Evolutionary conservation across 2,329 filamentous ascomycete genomes (phyloP).

Genomic region (Scedosporium dehoogii): DNA sequence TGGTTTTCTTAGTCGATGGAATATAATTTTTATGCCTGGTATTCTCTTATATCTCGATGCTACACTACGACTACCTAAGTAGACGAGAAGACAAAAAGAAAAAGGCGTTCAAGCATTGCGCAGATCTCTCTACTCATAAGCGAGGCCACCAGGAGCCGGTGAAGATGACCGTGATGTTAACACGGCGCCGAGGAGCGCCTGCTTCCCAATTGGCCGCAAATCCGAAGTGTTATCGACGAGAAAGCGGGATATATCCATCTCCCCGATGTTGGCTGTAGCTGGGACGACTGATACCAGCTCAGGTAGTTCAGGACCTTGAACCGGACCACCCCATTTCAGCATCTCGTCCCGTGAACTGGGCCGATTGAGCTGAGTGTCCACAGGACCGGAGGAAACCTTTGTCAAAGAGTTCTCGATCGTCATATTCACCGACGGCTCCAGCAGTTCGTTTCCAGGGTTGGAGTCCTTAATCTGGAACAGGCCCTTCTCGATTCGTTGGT

Average conservation of each 20-base stretch:
- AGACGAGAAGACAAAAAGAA: too few species aligned
- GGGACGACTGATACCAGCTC: slow-evolving; percentile 13
- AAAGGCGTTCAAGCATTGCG: not conserved
- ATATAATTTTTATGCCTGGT: too few species aligned
- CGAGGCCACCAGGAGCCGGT: not conserved
- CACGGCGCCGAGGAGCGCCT: not conserved
- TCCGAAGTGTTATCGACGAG: slow-evolving; percentile 42
- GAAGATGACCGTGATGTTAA: slow-evolving; percentile 2
- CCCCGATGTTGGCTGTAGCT: slow-evolving; percentile 25
- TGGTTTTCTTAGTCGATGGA: too few species aligned
- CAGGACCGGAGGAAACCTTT: slow-evolving; percentile 20
- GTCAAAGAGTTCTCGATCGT: slow-evolving; percentile 36
- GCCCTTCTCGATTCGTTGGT: slow-evolving; percentile 46
- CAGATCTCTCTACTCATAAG: not conserved
- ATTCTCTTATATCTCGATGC: too few species aligned
- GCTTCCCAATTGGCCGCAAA: slow-evolving; percentile 4
- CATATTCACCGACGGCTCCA: slow-evolving; percentile 43
- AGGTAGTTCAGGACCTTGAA: slow-evolving; percentile 21
- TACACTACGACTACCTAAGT: too few species aligned
- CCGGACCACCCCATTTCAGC: slow-evolving; percentile 26
- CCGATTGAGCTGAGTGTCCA: slow-evolving; percentile 29
- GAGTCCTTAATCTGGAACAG: slow-evolving; percentile 34
- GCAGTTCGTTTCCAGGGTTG: slow-evolving; percentile 27
- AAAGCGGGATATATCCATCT: slow-evolving; percentile 54
- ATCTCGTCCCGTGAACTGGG: slow-evolving; percentile 37